phyloP scores from a whole-genome alignment of 164 flowering plant genomes.

The Tetracentron sinense region DNA sequence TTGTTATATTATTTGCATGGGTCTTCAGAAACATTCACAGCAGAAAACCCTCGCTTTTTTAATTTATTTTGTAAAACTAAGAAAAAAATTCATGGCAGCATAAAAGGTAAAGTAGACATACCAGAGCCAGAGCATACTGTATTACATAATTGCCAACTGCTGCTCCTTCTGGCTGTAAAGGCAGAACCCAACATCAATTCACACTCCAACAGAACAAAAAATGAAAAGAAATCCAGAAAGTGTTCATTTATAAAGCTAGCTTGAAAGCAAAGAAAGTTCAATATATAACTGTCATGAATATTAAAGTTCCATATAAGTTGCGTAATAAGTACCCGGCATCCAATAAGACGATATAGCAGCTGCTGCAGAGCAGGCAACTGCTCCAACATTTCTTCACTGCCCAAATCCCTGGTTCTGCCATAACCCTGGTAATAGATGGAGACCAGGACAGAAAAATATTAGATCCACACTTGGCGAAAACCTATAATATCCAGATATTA shows the following conservation, averaged over 20 bases:
- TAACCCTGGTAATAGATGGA: slow-evolving; percentile 41
- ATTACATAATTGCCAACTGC: slow-evolving; percentile 55
- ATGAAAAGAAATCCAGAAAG: too few relatives aligned
- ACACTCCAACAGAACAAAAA: too few relatives aligned
- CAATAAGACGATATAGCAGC: slow-evolving; percentile 49
- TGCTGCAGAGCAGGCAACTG: slow-evolving; percentile 55
- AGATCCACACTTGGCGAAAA: background rate
- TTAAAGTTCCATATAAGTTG: background rate
- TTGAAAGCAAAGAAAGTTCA: too few relatives aligned
- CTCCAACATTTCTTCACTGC: slow-evolving; percentile 58
- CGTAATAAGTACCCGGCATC: slow-evolving; percentile 38
- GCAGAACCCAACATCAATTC: slow-evolving; percentile 2
- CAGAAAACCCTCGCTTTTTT: too few relatives aligned
- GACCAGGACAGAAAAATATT: background rate
- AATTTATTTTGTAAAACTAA: background rate
- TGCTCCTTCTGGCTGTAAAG: slow-evolving; percentile 57
- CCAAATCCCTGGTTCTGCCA: slow-evolving; percentile 70
- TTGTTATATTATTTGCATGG: background rate
- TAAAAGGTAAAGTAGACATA: slow-evolving; percentile 12
- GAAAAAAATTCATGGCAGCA: background rate
- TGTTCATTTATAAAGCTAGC: too few relatives aligned
- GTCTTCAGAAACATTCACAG: background rate
- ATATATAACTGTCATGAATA: background rate
- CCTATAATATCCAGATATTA: background rate
- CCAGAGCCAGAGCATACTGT: slow-evolving; percentile 57